A percentile compares a stretch with the other conserved stretches of the same genome.
phyloP scores from a whole-genome alignment of 1,284 basidiomycete species.

The Apiotrichum akiyoshidainum region DNA sequence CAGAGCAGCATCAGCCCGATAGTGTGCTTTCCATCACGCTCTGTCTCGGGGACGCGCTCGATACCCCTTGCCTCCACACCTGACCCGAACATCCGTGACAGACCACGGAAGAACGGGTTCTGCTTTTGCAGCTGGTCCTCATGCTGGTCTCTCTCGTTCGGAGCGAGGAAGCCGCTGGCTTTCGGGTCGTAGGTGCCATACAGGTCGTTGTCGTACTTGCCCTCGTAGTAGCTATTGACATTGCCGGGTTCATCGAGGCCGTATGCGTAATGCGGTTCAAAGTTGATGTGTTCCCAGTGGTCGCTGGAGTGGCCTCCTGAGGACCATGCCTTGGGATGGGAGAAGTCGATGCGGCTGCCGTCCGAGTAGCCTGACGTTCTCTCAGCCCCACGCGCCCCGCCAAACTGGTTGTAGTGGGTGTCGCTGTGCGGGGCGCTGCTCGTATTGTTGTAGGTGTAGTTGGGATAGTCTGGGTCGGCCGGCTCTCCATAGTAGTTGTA shows the following conservation, averaged over 20 bases:
- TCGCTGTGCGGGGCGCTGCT: neutral
- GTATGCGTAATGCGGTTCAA: neutral
- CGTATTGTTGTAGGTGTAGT: neutral
- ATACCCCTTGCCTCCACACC: conserved; percentile 40
- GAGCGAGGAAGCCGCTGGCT: neutral
- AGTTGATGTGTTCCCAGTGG: neutral
- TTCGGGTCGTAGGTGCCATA: neutral
- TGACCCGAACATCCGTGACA: conserved; percentile 23
- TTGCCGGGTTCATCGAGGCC: neutral
- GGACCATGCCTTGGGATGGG: neutral
- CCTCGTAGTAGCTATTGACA: neutral
- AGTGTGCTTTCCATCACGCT: conserved; percentile 25
- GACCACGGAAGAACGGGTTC: conserved; percentile 20
- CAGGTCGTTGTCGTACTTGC: neutral
- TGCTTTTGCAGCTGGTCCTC: conserved; percentile 7
- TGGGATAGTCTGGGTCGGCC: too few species aligned
- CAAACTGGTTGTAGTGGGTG: neutral
- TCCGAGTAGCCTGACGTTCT: neutral
- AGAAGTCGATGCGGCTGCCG: neutral
- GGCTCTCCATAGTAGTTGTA: neutral
- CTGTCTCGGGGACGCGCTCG: conserved; percentile 34
- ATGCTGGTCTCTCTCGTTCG: neutral
- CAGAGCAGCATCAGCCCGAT: conserved; percentile 34
- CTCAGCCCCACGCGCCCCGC: neutral
- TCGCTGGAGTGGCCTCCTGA: neutral